A percentile compares a stretch with the other conserved stretches of the same genome.
Evolutionary conservation across 73 alveolate species (phyloP).

Genomic region (Durusdinium trenchii): DNA sequence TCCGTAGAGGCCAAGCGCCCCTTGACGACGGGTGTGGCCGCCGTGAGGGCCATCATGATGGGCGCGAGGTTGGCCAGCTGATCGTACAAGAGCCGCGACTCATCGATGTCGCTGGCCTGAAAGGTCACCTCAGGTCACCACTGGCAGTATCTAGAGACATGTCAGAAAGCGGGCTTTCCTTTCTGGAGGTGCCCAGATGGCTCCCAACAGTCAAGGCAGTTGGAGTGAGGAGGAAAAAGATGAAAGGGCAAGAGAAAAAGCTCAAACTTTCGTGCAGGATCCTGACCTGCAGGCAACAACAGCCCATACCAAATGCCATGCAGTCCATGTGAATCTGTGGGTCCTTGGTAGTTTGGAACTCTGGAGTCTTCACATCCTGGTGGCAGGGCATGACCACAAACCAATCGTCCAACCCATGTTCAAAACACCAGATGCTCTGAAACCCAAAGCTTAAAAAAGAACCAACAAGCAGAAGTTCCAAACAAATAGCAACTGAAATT

Average conservation of each 20-base stretch:
- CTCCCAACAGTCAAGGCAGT: background rate
- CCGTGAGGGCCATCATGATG: slow-evolving; percentile 97
- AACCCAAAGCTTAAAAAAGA: no score
- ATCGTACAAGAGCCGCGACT: slow-evolving; percentile 97
- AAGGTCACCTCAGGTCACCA: slow-evolving; percentile 91
- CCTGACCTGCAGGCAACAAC: slow-evolving; percentile 96
- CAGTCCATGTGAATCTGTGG: slow-evolving; percentile 97
- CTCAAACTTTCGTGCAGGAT: background rate
- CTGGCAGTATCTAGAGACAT: background rate
- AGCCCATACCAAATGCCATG: slow-evolving; percentile 98
- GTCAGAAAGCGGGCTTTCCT: background rate
- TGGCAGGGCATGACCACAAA: background rate
- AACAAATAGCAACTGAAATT: no score
- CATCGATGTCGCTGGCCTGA: slow-evolving; percentile 96
- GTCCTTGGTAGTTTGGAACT: background rate
- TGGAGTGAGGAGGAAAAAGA: background rate
- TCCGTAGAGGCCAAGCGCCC: slow-evolving; percentile 98
- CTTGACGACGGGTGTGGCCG: slow-evolving; percentile 97
- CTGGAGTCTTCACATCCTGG: background rate
- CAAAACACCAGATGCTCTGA: no score
- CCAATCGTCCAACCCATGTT: background rate
- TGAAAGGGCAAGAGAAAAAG: background rate
- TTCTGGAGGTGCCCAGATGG: background rate
- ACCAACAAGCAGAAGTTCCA: no score
- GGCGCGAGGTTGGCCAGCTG: slow-evolving; percentile 97